Conservation (phyloP, 805 yeast species). For the Cyberlindnera meyerae region DNA sequence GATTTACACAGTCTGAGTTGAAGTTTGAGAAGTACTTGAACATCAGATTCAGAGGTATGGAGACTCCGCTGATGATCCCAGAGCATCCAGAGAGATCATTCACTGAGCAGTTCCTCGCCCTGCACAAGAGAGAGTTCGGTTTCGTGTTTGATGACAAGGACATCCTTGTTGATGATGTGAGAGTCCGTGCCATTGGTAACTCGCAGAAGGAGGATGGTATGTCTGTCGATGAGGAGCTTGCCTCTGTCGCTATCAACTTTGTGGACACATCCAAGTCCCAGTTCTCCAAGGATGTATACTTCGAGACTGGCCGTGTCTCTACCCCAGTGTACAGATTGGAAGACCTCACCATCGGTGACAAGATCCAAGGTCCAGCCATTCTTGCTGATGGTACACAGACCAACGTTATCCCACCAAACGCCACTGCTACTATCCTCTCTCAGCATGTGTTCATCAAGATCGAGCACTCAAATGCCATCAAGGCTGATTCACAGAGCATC, state of each 20-base stretch:
- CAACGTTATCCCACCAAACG: constrained; percentile 60
- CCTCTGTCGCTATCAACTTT: constrained; percentile 27
- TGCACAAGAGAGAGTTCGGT: constrained; percentile 70
- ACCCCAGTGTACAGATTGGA: constrained; percentile 55
- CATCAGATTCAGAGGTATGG: constrained; percentile 84
- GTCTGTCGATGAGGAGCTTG: constrained; percentile 50
- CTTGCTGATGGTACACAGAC: constrained; percentile 47
- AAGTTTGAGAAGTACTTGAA: constrained; percentile 63
- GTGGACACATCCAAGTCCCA: constrained; percentile 27
- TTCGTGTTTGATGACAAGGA: constrained; percentile 54
- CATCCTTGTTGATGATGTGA: constrained; percentile 63
- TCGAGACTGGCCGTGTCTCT: constrained; percentile 43
- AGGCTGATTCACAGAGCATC: constrained; percentile 31
- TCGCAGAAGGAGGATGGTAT: constrained; percentile 38
- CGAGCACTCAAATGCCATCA: constrained; percentile 8
- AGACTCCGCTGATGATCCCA: constrained; percentile 73
- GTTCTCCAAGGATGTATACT: constrained; percentile 46
- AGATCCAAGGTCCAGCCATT: constrained; percentile 58
- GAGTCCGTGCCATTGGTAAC: constrained; percentile 72
- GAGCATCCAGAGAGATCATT: constrained; percentile 30
- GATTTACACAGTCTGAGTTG: constrained; percentile 42
- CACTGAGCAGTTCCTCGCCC: constrained; percentile 41
- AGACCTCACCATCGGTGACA: constrained; percentile 48
- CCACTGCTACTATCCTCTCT: constrained; percentile 49
- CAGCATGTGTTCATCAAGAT: constrained; percentile 55